Evolutionary conservation across 495 filamentous ascomycete genomes (phyloP), one percentile per base, ranked within the genome.

Genomic region (Talaromyces proteolyticus): DNA sequence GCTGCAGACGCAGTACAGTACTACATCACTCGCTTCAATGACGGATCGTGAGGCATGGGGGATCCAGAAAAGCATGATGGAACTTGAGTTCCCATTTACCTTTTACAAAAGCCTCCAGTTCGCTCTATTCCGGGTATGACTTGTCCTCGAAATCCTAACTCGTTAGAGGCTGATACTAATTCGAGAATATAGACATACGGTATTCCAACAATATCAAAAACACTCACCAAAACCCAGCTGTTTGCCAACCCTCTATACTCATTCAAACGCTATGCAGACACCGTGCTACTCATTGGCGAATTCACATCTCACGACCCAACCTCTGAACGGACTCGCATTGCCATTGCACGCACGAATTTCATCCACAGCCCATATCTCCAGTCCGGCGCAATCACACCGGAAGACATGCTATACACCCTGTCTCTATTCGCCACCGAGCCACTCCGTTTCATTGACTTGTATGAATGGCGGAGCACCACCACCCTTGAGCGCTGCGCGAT

Each of bases 361-460:
- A 67, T 89, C 17, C 85, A 88, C 54, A 69, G 67, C 42, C 61
- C 64, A n/a, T 87, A 86, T 60, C 67, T 71, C 11, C 67, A 74
- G 26, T 63, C 73, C 2, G 81, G 82, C 36, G 75, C 75, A 50
- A 88, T 89, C 53, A 64, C 64, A 14, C 77, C 87, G 21, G 69
- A 75, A 11, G 84, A 88, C 52, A 74, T 88, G 62, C 70, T 89
- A 2, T 89, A 84, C 62, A 87, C 84, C 2, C 72, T 88, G 0
- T 74, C 70, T 11, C 70, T 86, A 0, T 87, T 86, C 58, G 74
- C 80, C 1, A 56, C 70, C 1, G 75, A 87, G 53, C 84, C 82
- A 0, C 63, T 76, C 40, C 63, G 70, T 5, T 89, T 83, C 64
- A 73, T 82, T 14, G 56, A 67, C 7, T 55, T 60, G 5, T 85